Percentiles rank a stretch among this genome's conserved stretches.
phyloP scores from a whole-genome alignment of 805 yeast species.

The Starmera dryadoides region DNA sequence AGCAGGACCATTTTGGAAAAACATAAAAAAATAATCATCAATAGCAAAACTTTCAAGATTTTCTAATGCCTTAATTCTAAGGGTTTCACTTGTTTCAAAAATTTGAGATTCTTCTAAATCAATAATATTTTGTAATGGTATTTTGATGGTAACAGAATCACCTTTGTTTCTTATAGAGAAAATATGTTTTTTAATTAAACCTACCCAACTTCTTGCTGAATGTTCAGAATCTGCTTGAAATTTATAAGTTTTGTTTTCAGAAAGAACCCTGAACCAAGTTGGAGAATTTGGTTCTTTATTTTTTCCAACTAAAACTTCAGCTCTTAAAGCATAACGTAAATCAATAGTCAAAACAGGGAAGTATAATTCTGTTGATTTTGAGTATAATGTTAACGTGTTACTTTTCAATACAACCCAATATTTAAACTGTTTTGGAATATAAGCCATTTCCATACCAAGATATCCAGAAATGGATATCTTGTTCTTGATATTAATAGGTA shows the following conservation, averaged over 20 bases:
- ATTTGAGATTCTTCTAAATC: slow-evolving; percentile 52
- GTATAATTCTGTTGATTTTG: slow-evolving; percentile 70
- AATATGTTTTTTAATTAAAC: slow-evolving; percentile 63
- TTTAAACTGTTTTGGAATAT: slow-evolving; percentile 31
- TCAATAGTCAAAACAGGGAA: slow-evolving; percentile 78
- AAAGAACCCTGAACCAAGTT: slow-evolving; percentile 50
- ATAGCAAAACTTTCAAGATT: slow-evolving; percentile 42
- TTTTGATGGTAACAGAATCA: slow-evolving; percentile 66
- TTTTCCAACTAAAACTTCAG: slow-evolving; percentile 36
- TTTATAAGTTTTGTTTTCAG: slow-evolving; percentile 49
- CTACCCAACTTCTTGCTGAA: slow-evolving; percentile 78
- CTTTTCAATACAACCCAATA: slow-evolving; percentile 79
- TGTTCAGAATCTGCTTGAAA: slow-evolving; percentile 69
- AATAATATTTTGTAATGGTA: slow-evolving; percentile 64
- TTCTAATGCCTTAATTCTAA: slow-evolving; percentile 57
- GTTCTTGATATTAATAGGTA: slow-evolving; percentile 50
- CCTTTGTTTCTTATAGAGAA: slow-evolving; percentile 67
- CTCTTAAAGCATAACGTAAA: slow-evolving; percentile 52
- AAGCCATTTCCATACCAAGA: slow-evolving; percentile 32
- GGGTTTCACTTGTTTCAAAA: slow-evolving; percentile 47
- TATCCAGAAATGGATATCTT: slow-evolving; percentile 42
- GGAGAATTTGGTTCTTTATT: slow-evolving; percentile 6
- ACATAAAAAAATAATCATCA: slow-evolving; percentile 67
- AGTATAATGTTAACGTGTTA: slow-evolving; percentile 60
- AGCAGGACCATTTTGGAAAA: slow-evolving; percentile 45